These are phyloP conservation scores for Sporisorium scitamineum DNA, from an alignment of 1,284 basidiomycete species.

Conservation along the genomic window DNA sequence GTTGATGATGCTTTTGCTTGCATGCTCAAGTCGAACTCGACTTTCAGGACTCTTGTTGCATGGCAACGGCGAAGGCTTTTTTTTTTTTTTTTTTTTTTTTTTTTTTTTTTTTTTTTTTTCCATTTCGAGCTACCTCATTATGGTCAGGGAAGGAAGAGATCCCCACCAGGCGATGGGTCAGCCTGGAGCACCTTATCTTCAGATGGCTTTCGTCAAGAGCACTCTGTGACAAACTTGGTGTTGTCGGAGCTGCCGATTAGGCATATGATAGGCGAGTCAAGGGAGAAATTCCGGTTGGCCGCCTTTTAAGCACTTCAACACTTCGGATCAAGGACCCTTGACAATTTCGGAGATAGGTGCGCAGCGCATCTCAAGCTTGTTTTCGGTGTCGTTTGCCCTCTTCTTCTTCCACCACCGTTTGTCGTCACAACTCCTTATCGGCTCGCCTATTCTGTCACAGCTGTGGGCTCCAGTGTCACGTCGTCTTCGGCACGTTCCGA, in stretches of 20 bases:
- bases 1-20: neutral
- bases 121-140: neutral
- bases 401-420: constrained; percentile 4
- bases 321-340: constrained; percentile 18
- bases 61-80: neutral
- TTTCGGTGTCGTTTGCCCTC: constrained; percentile 2
- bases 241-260: neutral
- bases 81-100: neutral
- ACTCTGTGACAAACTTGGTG: neutral
- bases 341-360: constrained; percentile 33
- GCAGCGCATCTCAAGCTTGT: constrained; percentile 12
- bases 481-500: constrained; percentile 10
- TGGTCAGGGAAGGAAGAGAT: neutral
- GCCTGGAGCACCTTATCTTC: neutral
- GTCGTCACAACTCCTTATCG: constrained; percentile 4
- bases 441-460: neutral
- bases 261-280: too few species aligned
- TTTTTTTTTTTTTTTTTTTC: neutral
- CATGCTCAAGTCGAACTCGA: neutral
- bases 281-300: neutral
- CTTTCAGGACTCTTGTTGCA: neutral
- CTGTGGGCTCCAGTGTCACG: neutral
- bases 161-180: neutral
- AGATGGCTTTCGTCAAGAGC: neutral
- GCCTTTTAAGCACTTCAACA: too few species aligned